These are phyloP conservation scores for Daldinia loculata DNA, from an alignment of 495 filamentous ascomycete species.

Conservation along the genomic window DNA sequence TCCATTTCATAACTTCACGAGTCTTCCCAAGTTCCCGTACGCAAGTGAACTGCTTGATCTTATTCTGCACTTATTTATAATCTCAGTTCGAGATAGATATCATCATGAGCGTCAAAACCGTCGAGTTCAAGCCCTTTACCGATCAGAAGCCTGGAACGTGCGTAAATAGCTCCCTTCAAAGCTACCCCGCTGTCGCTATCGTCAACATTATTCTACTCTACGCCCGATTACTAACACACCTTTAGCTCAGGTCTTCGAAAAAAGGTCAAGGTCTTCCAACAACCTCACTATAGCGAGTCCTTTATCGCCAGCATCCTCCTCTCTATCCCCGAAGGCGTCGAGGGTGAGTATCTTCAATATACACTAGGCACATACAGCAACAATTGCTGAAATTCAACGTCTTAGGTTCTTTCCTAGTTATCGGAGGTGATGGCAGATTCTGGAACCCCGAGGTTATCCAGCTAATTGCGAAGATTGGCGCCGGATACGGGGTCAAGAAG, in stretches of 20 bases:
- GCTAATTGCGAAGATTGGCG: conserved; percentile 95
- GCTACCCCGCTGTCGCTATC: conserved; percentile 45
- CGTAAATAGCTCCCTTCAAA: conserved; percentile 56
- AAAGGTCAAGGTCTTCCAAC: conserved; percentile 97
- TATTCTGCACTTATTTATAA: not conserved
- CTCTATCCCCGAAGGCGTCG: conserved; percentile 92
- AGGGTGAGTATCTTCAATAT: conserved; percentile 54
- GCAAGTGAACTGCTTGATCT: not conserved
- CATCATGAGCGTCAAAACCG: conserved; percentile 76
- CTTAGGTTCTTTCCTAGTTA: conserved; percentile 83
- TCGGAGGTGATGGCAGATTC: conserved; percentile 96
- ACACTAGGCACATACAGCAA: not conserved
- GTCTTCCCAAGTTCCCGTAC: not conserved
- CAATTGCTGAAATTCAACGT: conserved; percentile 5
- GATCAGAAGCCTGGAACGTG: conserved; percentile 99
- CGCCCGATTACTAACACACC: conserved; percentile 38
- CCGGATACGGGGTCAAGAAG: conserved; percentile 99
- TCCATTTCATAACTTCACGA: conserved; percentile 11
- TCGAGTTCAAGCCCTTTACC: conserved; percentile 79
- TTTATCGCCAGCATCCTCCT: conserved; percentile 93
- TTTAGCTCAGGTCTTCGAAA: conserved; percentile 94
- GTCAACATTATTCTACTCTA: too few relatives aligned
- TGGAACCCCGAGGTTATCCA: conserved; percentile 97
- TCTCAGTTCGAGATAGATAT: not conserved
- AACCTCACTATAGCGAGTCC: conserved; percentile 93